Base-by-base conservation (phyloP, 192 early-diverging fungal species). In the Umbelopsis isabellina region DNA sequence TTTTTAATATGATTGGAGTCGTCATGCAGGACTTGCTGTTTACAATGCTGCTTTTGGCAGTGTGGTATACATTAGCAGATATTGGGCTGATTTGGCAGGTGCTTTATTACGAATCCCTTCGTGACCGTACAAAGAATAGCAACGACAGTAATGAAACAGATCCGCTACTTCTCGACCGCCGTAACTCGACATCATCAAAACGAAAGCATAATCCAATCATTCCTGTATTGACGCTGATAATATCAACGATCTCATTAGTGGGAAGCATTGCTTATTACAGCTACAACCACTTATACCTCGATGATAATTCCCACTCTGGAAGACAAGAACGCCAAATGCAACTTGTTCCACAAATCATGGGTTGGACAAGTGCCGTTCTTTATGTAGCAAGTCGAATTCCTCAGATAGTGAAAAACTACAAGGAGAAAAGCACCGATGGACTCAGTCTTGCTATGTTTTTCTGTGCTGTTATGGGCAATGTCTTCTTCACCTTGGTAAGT, bases 381-480 rank as follows among this genome's bases (percentile, higher is more conserved):
- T 95, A 93, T 71, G 83, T 91, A 15, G 81, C 87, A 23, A 85
- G 88, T 5, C 88, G 93, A 49, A 81, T 94, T 46, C 94, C 94
- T 5, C 94, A 95, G 71, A 92, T 95, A 35, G 83, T 90, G 55
- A 88, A 90, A 83, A 95, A 95, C 80, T 88, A 82, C 74, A 76
- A 79, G 30, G 83, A 84, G 46, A 85, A 89, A 76, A 88, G 85
- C 12, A 90, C 88, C 18, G 93, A 93, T 72, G 94, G 94, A 2
- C 82, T 95, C 48, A 89, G 89, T n/a, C 69, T 91, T 4, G 84
- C 81, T 49, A 94, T 95, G 92, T 95, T 95, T 80, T 69, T 87
- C n/a, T 93, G 91, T 79, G 86, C 87, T 21, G 88, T 93, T 35
- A 64, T 94, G 68, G 94, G 94, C 13, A 95, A 95, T 74, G 65